Evolutionary conservation across 768 basidiomycete genomes (phyloP), one percentile per base, ranked within the genome.

Genomic region (Rhizopogon vulgaris): DNA sequence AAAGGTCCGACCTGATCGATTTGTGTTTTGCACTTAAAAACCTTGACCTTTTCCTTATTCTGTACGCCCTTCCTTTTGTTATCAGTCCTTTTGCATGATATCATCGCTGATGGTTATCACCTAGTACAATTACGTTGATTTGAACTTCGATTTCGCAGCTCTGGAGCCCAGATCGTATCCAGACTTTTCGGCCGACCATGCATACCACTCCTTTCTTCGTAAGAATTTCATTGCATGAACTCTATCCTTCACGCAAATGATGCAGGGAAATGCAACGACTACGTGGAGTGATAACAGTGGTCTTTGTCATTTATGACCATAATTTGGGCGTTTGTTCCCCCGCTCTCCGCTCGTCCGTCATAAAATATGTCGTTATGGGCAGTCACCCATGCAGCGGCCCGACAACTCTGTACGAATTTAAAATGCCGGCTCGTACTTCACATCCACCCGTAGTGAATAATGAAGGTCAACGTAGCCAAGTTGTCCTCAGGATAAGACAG

Each of bases 41-140:
- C 43, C 28, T 51, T 48, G 22, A 48, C 28, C 24, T 9, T 48
- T 51, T 48, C 32, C 49, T 48, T 48, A 17, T 45, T 46, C 27
- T 22, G 38, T 18, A 22, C 6, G 17, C 37, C 15, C 41, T 4
- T 14, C 17, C n/a, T 11, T 9, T 30, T 18, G 17, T 43, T 38
- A 17, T 8, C 4, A 6, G 7, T 5, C 12, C 4, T 22, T 45
- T 18, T 45, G 9, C 17, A 7, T 32, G 28, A 18, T 30, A 45
- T 45, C 43, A 30, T 45, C 12, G 17, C 7, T 17, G 28, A 12
- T n/a, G 37, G n/a, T n/a, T 22, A 22, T 22, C 22, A 37, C 36
- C 14, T n/a, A 5, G 14, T 37, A 37, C 14, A 32, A 45, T 32
- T 22, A 32, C 43, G 43, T 45, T 9, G 30, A 14, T 32, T 22